Evolutionary conservation across 805 yeast species (phyloP).

Genomic region (Candida mattraensis): DNA sequence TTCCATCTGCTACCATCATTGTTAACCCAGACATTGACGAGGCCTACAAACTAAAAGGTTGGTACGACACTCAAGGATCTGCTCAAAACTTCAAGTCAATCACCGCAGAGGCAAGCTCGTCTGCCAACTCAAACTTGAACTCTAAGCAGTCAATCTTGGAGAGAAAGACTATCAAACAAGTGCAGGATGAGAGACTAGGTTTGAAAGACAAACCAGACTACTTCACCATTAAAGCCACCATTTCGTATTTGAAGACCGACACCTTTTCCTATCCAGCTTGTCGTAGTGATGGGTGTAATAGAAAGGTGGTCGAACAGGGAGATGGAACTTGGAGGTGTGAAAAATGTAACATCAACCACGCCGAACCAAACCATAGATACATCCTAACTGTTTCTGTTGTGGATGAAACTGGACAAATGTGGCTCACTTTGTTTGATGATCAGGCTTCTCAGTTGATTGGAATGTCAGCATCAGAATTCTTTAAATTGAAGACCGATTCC

Average conservation of each 20-base stretch:
- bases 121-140: constrained; percentile 33
- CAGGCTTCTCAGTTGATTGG: constrained; percentile 69
- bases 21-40: constrained; percentile 88
- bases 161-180: constrained; percentile 66
- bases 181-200: constrained; percentile 68
- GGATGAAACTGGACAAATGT: constrained; percentile 79
- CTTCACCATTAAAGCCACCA: constrained; percentile 71
- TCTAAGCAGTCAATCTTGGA: constrained; percentile 45
- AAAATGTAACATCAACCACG: constrained; percentile 72
- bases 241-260: constrained; percentile 70
- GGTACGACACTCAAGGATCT: constrained; percentile 86
- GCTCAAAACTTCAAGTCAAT: constrained; percentile 60
- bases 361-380: constrained; percentile 75
- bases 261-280: constrained; percentile 92
- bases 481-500: constrained; percentile 40
- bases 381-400: constrained; percentile 72
- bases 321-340: constrained; percentile 92
- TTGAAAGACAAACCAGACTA: constrained; percentile 76
- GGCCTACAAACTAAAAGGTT: constrained; percentile 85
- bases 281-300: constrained; percentile 69
- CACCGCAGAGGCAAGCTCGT: constrained; percentile 48
- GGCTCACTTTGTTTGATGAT: constrained; percentile 87
- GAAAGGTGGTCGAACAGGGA: constrained; percentile 74
- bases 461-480: constrained; percentile 60
- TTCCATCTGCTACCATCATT: constrained; percentile 71